Base-by-base conservation (phyloP, 176 grass and related monocot genomes). In the Calamus simplicifolius region DNA sequence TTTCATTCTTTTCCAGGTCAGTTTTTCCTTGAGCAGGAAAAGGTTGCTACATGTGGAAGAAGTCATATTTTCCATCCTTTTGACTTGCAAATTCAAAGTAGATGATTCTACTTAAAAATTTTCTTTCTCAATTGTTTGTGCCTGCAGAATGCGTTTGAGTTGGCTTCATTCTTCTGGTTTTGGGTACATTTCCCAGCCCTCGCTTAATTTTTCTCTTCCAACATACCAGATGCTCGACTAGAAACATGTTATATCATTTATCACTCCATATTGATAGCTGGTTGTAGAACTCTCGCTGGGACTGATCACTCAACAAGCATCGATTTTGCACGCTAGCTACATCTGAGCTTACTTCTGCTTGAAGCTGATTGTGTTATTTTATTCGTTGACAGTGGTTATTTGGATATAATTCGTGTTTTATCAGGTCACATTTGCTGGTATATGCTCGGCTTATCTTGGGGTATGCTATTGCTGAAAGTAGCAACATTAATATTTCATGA, bases 141-240 rank as follows among this genome's bases (percentile, higher is more conserved):
- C 21, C 19, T 92, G 75, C 81, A 98, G 93, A 98, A 92, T 78
- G 84, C 93, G 0, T 98, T 98, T 57, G 93, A 98, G 63, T 70
- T 92, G 76, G 93, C 93, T 73, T 98, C 87, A 13, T 98, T 98
- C 81, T 92, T 98, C 93, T 98, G 93, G 93, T 98, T 98, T 51
- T 98, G 93, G 93, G 93, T 97, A 97, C 28, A 29, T 26, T 61
- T 74, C 72, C 81, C 6, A 18, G 63, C 63, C 29, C 54, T 17
- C 13, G 52, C 58, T 56, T 18, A 23, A n/a, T 66, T 68, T 17
- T 69, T 54, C 54, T 54, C 30, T 69, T 50, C 35, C 35, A 43
- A 43, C 35, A 13, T 12, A 13, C 8, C 35, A 43, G 35, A 43
- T 43, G 35, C 35, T 43, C 35, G 8, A 43, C 35, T 43, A 12